Conservation (phyloP, 2,329 filamentous ascomycete genomes). For the Arthroderma sp. region DNA sequence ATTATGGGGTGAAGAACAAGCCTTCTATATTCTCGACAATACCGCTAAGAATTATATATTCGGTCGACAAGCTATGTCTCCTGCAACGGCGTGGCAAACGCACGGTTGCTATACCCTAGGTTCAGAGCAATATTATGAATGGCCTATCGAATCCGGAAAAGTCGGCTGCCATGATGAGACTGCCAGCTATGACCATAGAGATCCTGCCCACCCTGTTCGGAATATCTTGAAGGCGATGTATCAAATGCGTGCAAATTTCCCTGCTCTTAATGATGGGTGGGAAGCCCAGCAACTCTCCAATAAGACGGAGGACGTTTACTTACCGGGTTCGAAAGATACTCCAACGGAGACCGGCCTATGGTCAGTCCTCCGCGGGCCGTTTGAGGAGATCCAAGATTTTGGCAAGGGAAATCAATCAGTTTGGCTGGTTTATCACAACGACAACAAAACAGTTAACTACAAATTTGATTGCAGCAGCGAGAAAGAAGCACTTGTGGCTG, state of each 20-base stretch:
- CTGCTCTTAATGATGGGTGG: slow-evolving; percentile 48
- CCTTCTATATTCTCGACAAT: slow-evolving; percentile 50
- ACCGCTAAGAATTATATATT: slow-evolving; percentile 54
- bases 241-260: slow-evolving; percentile 43
- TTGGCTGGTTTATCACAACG: slow-evolving; percentile 35
- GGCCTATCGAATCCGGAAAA: slow-evolving; percentile 42
- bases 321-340: slow-evolving; percentile 40
- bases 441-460: slow-evolving; percentile 39
- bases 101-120: slow-evolving; percentile 51
- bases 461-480: slow-evolving; percentile 43
- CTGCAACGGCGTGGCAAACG: slow-evolving; percentile 48
- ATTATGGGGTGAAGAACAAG: slow-evolving; percentile 54
- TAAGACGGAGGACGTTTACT: slow-evolving; percentile 37
- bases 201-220: slow-evolving; percentile 48
- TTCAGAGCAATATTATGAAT: slow-evolving; percentile 44
- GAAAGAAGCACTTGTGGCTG: slow-evolving; percentile 40
- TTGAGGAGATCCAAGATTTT: slow-evolving; percentile 41
- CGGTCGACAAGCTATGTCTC: slow-evolving; percentile 50
- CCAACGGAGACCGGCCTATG: slow-evolving; percentile 48
- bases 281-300: slow-evolving; percentile 44
- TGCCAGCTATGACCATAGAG: slow-evolving; percentile 48
- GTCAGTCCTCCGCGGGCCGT: slow-evolving; percentile 43
- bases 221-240: slow-evolving; percentile 51
- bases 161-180: slow-evolving; percentile 44
- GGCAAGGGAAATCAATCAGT: slow-evolving; percentile 33